Evolutionary conservation across 2,329 filamentous ascomycete genomes (phyloP).

Genomic region (Nigrograna mackinnonii): DNA sequence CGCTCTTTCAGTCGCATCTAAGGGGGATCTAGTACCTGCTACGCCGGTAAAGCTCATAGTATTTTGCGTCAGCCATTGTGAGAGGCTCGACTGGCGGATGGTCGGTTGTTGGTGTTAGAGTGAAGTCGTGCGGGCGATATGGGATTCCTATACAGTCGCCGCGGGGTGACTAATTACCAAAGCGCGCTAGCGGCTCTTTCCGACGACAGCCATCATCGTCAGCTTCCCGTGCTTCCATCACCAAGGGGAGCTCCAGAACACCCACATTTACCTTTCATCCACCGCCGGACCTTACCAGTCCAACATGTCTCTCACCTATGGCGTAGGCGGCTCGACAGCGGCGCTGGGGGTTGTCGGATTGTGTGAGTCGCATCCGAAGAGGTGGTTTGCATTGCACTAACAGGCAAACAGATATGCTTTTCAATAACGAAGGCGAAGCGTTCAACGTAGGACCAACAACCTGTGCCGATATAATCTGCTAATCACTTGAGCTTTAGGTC

Average conservation of each 20-base stretch:
- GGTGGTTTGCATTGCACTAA: slow-evolving; percentile 32
- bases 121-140: slow-evolving; percentile 1
- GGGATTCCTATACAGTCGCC: not conserved
- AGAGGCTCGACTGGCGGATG: slow-evolving; percentile 10
- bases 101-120: slow-evolving; percentile 16
- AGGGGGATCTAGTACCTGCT: slow-evolving; percentile 73
- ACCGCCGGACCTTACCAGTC: slow-evolving; percentile 14
- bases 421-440: slow-evolving; percentile 91
- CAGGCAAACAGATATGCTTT: slow-evolving; percentile 82
- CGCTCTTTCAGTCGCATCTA: slow-evolving; percentile 2
- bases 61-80: slow-evolving; percentile 52
- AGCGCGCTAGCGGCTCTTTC: slow-evolving; percentile 29
- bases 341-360: slow-evolving; percentile 74
- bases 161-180: slow-evolving; percentile 19
- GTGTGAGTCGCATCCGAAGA: slow-evolving; percentile 62
- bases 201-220: slow-evolving; percentile 26
- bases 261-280: slow-evolving; percentile 26
- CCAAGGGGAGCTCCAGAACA: slow-evolving; percentile 27
- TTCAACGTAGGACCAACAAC: slow-evolving; percentile 73
- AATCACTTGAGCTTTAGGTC: slow-evolving; percentile 59
- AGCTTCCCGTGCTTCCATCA: slow-evolving; percentile 24
- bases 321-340: slow-evolving; percentile 68
- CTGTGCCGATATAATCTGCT: slow-evolving; percentile 4
- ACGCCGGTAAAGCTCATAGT: slow-evolving; percentile 96
- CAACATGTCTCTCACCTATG: slow-evolving; percentile 74